Base-by-base conservation (phyloP, 2,329 filamentous ascomycete genomes). In the Amphichorda felina region DNA sequence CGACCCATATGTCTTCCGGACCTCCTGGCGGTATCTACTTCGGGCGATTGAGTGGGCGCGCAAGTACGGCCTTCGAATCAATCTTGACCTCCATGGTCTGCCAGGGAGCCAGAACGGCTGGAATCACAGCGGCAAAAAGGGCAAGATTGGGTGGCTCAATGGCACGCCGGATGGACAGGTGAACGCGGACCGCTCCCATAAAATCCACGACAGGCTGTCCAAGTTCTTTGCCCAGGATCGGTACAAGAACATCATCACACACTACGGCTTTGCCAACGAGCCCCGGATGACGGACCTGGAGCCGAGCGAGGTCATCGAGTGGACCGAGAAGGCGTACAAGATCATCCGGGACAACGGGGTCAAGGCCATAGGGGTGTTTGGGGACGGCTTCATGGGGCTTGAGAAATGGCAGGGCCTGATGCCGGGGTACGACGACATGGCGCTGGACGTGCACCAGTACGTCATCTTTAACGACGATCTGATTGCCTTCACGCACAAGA, bases 401-500 rank as follows among this genome's bases (percentile, higher is more conserved):
- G 69, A 71, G 45, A 89, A 93, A 50, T 98, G 91, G 91, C 79
- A 94, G 54, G 85, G 84, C 28, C 70, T 82, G 54, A 72, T 96
- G 45, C 73, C 81, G 45, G 68, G 70, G 16, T 72, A 82, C 50
- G 68, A 79, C 32, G 72, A 79, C 43, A 66, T 96, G 44, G 73
- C 94, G 14, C 75, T 98, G n/a, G 91, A 98, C 59, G 91, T 93
- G 26, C 91, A 98, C 60, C 89, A 96, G 58, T 98, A 98, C 57
- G 85, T 94, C 50, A 95, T 95, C 57, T 98, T 98, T 71, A 95
- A 98, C 67, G 75, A 75, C 27, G 78, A 82, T 44, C 85, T 94
- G 57, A 82, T 98, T 50, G 72, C 75, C 33, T 79, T 82, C 50
- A 79, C 79, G 38, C 91, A 96, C 62, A 70, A 79, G 37, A 71